phyloP scores from a whole-genome alignment of 805 yeast genomes.

The Wickerhamiella siamensis region DNA sequence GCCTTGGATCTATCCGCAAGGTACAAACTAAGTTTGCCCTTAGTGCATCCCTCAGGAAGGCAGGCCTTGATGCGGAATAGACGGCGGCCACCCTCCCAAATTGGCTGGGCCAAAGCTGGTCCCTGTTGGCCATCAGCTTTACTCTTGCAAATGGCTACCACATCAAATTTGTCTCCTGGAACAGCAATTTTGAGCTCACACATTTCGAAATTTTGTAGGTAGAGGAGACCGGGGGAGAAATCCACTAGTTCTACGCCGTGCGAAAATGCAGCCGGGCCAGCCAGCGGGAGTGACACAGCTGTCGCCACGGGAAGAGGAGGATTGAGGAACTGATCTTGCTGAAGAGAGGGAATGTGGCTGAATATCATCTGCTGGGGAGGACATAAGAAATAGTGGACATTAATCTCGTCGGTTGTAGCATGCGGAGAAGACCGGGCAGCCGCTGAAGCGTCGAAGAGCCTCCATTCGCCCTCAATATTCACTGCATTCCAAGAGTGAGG shows the following conservation, averaged over 20 bases:
- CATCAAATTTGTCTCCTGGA: slow-evolving; percentile 51
- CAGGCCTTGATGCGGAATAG: slow-evolving; percentile 67
- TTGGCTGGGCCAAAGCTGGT: slow-evolving; percentile 61
- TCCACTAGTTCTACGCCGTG: slow-evolving; percentile 45
- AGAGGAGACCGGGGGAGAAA: slow-evolving; percentile 64
- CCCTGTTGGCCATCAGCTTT: slow-evolving; percentile 32
- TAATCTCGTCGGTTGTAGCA: slow-evolving; percentile 30
- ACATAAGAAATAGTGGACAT: slow-evolving; percentile 60
- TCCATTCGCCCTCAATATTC: slow-evolving; percentile 58
- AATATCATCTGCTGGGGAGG: slow-evolving; percentile 63
- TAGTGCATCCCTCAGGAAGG: slow-evolving; percentile 51
- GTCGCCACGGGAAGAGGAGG: slow-evolving; percentile 72
- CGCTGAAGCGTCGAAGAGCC: slow-evolving; percentile 58
- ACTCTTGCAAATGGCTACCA: slow-evolving; percentile 34
- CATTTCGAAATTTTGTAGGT: slow-evolving; percentile 59
- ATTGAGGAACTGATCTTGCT: slow-evolving; percentile 67
- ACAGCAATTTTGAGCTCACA: slow-evolving; percentile 64
- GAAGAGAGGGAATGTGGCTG: slow-evolving; percentile 74
- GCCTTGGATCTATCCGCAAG: slow-evolving; percentile 17
- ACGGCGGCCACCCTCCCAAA: slow-evolving; percentile 50
- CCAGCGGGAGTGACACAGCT: slow-evolving; percentile 69
- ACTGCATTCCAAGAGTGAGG: slow-evolving; percentile 83
- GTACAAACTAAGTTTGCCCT: slow-evolving; percentile 69
- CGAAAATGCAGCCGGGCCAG: slow-evolving; percentile 66
- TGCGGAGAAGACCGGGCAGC: slow-evolving; percentile 35